Base-by-base conservation (phyloP, 2,329 filamentous ascomycete genomes). In the Scorias spongiosa region DNA sequence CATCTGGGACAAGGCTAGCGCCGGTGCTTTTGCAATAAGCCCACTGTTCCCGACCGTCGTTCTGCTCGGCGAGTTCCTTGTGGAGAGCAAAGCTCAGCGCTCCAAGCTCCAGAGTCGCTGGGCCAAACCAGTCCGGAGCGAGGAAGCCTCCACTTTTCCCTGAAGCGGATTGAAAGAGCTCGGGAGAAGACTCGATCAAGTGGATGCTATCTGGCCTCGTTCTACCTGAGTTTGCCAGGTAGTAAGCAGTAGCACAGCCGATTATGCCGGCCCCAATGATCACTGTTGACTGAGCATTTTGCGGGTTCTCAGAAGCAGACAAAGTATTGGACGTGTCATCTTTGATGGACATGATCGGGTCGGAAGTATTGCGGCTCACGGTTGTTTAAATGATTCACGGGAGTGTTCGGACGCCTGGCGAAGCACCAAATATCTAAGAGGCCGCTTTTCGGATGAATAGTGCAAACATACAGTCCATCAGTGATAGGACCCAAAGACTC, bases 91-190 rank as follows among this genome's bases (percentile, higher is more conserved):
- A 89, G 36, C 79, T 84, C 10, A 88, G 66, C 1, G 69, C 70
- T 7, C 76, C 83, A 1, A 88, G 67, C 0, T 69, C 64, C 0
- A 74, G 67, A 5, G 76, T 64, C 4, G 50, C 48, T 9, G 54
- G 52, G 2, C 48, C 54, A 18, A 57, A 59, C 56, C 49, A 88
- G 58, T 88, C 80, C 29, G 68, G 69, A 0, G 82, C 82, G 8
- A 88, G 57, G 54, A 88, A 89, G 0, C 84, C 83, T 14, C 72
- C 84, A 0, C 82, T 81, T 50, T 75, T 78, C 1, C 84, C 82
- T 2, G 81, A 87, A 0, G 84, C 82, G 28, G 79, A 84, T 10
- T 75, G 71, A 60, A 88, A 85, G 29, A 88, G 69, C 48, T 75
- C 58, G 0, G 68, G 59, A 4, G 72, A 71, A 5, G 72, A 65